These are phyloP conservation scores for Larix sibirica DNA, from an alignment of 83 land plant genomes.

Conservation along the genomic window DNA sequence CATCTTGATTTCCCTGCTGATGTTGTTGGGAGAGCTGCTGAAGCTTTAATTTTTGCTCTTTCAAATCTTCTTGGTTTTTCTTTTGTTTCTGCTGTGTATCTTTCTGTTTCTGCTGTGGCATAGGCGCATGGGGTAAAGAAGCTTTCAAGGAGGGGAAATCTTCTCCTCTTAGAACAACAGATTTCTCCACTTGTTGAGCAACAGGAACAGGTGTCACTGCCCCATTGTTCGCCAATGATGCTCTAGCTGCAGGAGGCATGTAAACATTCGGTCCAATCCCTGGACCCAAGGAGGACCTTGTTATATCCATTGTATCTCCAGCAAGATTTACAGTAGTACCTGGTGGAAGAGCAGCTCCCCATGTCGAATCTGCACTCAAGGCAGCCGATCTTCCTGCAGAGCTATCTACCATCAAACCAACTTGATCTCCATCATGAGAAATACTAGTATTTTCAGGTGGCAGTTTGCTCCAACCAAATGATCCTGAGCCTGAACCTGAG, in stretches of 20 bases:
- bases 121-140: constrained; percentile 46
- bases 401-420: not conserved
- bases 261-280: constrained; percentile 36
- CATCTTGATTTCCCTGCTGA: constrained; percentile 22
- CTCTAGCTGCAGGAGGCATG: constrained; percentile 59
- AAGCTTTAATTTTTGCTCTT: constrained; percentile 48
- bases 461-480: constrained; percentile 78
- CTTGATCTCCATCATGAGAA: constrained; percentile 13
- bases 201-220: constrained; percentile 2
- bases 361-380: constrained; percentile 23
- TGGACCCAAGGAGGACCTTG: constrained; percentile 19
- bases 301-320: constrained; percentile 12
- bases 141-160: constrained; percentile 93
- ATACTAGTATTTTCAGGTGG: constrained; percentile 18
- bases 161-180: constrained; percentile 80
- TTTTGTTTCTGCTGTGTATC: constrained; percentile 30
- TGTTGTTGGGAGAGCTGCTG: constrained; percentile 28
- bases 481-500: constrained; percentile 34
- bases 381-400: constrained; percentile 20
- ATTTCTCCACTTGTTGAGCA: not conserved
- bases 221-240: not conserved
- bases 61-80: constrained; percentile 30
- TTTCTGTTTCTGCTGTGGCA: constrained; percentile 52
- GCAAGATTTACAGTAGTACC: not conserved
- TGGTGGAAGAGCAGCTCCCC: constrained; percentile 20